Percentiles rank a stretch among this genome's conserved stretches.
Evolutionary conservation across 2,329 filamentous ascomycete species (phyloP).

Genomic region (Fusarium sp.): DNA sequence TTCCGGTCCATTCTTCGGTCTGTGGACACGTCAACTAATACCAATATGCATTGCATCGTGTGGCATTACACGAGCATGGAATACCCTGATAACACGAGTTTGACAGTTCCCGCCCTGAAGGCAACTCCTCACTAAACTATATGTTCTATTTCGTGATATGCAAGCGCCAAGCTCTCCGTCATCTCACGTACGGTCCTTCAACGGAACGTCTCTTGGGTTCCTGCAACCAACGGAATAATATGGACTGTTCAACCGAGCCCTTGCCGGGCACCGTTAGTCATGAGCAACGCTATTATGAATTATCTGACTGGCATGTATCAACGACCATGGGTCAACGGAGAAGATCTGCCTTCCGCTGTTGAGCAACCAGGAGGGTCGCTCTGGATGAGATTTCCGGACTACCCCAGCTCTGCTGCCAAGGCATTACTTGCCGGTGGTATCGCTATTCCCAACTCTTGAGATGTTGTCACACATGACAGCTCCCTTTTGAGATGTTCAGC

Average conservation of each 20-base stretch:
- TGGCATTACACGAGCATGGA: conserved; percentile 40
- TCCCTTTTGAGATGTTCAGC: conserved; percentile 33
- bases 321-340: conserved; percentile 34
- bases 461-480: conserved; percentile 41
- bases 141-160: conserved; percentile 23
- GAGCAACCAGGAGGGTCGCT: conserved; percentile 38
- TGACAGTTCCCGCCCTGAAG: conserved; percentile 29
- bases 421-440: conserved; percentile 37
- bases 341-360: conserved; percentile 43
- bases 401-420: conserved; percentile 34
- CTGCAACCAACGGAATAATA: conserved; percentile 25
- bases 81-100: conserved; percentile 34
- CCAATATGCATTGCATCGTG: conserved; percentile 28
- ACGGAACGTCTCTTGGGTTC: conserved; percentile 15
- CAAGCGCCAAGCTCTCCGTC: conserved; percentile 16
- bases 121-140: conserved; percentile 8
- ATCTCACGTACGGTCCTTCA: conserved; percentile 34
- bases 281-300: conserved; percentile 32
- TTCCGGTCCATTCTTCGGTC: conserved; percentile 20
- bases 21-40: conserved; percentile 36
- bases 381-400: conserved; percentile 43
- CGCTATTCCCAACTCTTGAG: conserved; percentile 25
- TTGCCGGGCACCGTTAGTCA: conserved; percentile 14
- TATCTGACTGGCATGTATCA: conserved; percentile 25
- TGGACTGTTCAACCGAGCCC: conserved; percentile 12